Evolutionary conservation across 805 yeast species (phyloP), one percentile per base, ranked within the genome.

Genomic region (Candida namnaoensis): DNA sequence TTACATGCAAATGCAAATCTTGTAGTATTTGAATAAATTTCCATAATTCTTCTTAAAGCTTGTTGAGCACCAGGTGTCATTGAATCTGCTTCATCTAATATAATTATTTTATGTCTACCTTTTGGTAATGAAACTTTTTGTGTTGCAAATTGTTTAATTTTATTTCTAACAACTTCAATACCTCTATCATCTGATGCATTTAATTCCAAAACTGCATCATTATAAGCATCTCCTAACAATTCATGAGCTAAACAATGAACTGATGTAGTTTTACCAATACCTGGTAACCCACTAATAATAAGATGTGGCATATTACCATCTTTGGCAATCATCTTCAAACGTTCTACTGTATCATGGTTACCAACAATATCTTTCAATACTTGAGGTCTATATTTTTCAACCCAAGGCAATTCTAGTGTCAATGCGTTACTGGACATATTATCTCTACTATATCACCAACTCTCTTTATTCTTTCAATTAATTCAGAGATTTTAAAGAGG

Each of bases 1-100:
- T 93, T 93, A 66, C 99, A 93, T 1, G 98, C 97, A 67, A 93
- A 93, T n/a, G 96, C 97, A 68, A 93, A 93, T 53, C 99, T 74
- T 7, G 99, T 93, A 5, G 97, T 83, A 58, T 84, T 83, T n/a
- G 97, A 84, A 56, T 87, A 91, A 28, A 91, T 73, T 57, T 90
- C 98, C 98, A 88, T 88, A 1, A 96, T 88, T 57, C 97, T 74
- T 61, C 97, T 74, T 52, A 90, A 66, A 0, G 97, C 99, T 42
- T 88, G 78, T 58, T 93, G 99, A 0, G 99, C 99, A 53, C 88
- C 97, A 36, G 87, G 76, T 9, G 99, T 93, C 97, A 93, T 93
- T 11, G 96, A 87, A 61, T 93, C 97, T 1, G 97, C 97, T 62
- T 90, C 97, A 65, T 90, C 99, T 48, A 93, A 65, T 41, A 93